Evolutionary conservation across 257 asterid genomes (phyloP).

Genomic region (Przewalskia tangutica): DNA sequence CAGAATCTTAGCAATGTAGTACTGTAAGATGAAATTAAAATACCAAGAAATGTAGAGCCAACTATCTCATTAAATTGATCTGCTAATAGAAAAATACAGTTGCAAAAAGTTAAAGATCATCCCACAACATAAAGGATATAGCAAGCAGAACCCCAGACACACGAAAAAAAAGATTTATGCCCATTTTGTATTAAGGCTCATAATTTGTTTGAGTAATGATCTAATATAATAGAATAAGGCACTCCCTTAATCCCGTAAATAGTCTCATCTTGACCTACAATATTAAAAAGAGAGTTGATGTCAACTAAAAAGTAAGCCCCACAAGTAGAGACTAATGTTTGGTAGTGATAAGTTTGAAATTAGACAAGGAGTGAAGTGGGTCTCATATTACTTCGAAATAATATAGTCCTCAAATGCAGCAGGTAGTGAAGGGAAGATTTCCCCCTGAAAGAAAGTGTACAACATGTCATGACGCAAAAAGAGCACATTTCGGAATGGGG

Average conservation of each 20-base stretch:
- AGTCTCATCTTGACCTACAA: not conserved
- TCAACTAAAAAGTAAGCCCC: not conserved
- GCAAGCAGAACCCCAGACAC: not conserved
- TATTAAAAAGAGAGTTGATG: not conserved
- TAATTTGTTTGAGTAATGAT: not conserved
- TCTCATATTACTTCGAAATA: not conserved
- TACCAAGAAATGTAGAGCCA: not conserved
- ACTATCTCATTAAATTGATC: not conserved
- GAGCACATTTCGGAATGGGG: not conserved
- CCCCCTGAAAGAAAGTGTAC: not conserved
- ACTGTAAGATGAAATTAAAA: not conserved
- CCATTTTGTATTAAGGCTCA: not conserved
- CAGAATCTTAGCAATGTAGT: not conserved
- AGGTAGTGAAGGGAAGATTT: not conserved
- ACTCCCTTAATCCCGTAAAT: not conserved
- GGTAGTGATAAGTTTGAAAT: not conserved
- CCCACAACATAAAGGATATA: not conserved
- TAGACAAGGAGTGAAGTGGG: not conserved
- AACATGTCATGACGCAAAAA: not conserved
- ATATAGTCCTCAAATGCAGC: not conserved
- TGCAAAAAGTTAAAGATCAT: not conserved
- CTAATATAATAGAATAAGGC: not conserved
- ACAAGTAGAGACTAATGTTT: not conserved
- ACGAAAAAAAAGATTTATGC: not conserved
- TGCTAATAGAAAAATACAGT: not conserved